Base-by-base conservation (phyloP, 2,329 filamentous ascomycete genomes). In the Didymella glomerata region DNA sequence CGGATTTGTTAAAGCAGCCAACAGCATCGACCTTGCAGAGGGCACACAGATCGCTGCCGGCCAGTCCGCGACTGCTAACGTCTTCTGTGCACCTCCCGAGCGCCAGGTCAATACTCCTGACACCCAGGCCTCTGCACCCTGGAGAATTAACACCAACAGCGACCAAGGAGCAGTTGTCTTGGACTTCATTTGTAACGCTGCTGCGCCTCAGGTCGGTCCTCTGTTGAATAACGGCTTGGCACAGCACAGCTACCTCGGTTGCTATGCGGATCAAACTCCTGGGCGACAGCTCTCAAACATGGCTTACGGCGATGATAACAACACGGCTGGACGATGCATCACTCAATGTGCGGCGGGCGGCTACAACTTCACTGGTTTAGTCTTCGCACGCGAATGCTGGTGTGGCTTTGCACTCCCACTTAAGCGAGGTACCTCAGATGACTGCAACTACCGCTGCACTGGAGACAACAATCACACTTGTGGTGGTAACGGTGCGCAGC, bases 21-120 rank as follows among this genome's bases (percentile, higher is more conserved):
- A 87, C 67, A 79, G 82, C 18, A 78, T 86, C 9, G 85, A 87
- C 47, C 80, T 88, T 1, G 84, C 82, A 0, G 86, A 88, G 66
- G 86, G 86, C 2, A 84, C 82, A 0, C 73, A 77, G 1, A 73
- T 88, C 1, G 71, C 74, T 0, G 80, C 84, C 0, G 83, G 83
- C 0, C 68, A 85, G 63, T 85, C 78, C 46, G 79, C 79, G 2
- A 83, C 81, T 0, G 86, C 85, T 2, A 80, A 77, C 0, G 70
- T 88, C 8, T 83, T 82, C 59, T 88, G 86, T 64, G 79, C 83
- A 1, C 83, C 83, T 0, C 84, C 85, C 9, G 85, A 86, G 68
- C 77, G 79, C 0, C 85, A 87, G 61, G 84, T 85, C 78, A 87
- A 88, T 63, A 72, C 80, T 1, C 78, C 84, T n/a, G 69, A 81